Evolutionary conservation across 306 rosid species (phyloP).

Genomic region (Macrotyloma uniflorum): DNA sequence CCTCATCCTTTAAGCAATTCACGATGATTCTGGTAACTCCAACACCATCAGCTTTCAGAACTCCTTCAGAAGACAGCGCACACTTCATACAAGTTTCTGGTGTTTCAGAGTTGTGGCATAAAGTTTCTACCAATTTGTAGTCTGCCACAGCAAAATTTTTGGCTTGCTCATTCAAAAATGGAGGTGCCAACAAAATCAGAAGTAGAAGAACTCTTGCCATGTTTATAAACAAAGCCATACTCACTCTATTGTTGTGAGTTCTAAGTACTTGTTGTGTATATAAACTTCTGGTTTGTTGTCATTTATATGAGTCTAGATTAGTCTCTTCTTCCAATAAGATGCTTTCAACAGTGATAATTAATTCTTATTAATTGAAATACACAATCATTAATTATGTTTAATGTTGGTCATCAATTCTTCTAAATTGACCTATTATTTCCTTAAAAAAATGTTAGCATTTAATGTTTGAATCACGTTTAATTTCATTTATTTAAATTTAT

Average conservation of each 20-base stretch:
- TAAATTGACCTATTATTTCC: too few species aligned
- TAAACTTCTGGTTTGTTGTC: too few species aligned
- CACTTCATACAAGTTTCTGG: conserved; percentile 26
- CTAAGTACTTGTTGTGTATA: too few species aligned
- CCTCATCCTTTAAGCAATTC: background rate
- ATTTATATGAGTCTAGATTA: too few species aligned
- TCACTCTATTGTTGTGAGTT: background rate
- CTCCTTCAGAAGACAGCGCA: background rate
- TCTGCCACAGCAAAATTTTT: background rate
- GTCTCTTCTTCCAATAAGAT: too few species aligned
- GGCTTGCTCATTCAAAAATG: background rate
- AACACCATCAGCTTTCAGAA: background rate
- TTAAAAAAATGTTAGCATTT: too few species aligned
- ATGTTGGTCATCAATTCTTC: too few species aligned
- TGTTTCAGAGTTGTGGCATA: conserved; percentile 22
- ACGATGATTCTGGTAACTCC: conserved; percentile 1
- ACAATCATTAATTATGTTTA: too few species aligned
- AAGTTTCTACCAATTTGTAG: background rate
- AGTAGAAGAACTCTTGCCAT: background rate
- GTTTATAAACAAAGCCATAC: background rate
- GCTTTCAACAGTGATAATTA: too few species aligned
- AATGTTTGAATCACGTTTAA: too few species aligned
- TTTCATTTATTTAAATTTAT: too few species aligned
- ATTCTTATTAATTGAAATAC: too few species aligned
- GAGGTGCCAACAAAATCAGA: background rate